Evolutionary conservation across 768 basidiomycete genomes (phyloP).

Genomic region (Amanita inopinata): DNA sequence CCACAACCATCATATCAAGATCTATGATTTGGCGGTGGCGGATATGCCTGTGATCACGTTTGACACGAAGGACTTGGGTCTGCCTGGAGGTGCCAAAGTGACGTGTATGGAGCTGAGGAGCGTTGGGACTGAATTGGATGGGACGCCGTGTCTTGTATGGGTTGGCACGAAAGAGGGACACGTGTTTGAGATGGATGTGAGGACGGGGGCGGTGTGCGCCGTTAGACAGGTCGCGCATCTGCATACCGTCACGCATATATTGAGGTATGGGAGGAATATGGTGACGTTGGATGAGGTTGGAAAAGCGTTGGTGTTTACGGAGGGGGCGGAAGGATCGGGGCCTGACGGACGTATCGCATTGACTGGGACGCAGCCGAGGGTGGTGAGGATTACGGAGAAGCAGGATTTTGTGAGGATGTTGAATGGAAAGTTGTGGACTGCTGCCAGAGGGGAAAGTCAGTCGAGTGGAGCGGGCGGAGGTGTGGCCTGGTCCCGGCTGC

Average conservation of each 20-base stretch:
- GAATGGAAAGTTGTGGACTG: conserved; percentile 78
- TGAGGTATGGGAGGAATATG: conserved; percentile 63
- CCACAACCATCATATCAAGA: conserved; percentile 45
- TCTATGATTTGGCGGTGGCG: conserved; percentile 46
- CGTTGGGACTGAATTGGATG: conserved; percentile 23
- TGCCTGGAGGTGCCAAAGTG: conserved; percentile 58
- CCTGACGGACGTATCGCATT: conserved; percentile 39
- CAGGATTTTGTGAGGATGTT: conserved; percentile 71
- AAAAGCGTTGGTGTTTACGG: conserved; percentile 68
- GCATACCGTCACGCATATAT: conserved; percentile 60
- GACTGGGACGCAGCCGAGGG: conserved; percentile 39
- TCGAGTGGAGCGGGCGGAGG: conserved; percentile 16
- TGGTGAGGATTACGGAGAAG: conserved; percentile 69
- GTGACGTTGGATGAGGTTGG: conserved; percentile 79
- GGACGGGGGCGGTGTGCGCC: conserved; percentile 45
- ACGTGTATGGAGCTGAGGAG: conserved; percentile 74
- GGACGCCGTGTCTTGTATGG: conserved; percentile 67
- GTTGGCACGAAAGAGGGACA: conserved; percentile 87
- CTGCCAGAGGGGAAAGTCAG: conserved; percentile 43
- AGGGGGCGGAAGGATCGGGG: conserved; percentile 30
- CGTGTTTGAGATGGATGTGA: conserved; percentile 72
- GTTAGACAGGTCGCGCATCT: conserved; percentile 55
- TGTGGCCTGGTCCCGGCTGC: conserved; percentile 34
- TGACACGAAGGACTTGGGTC: conserved; percentile 52
- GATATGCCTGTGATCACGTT: conserved; percentile 38